Evolutionary conservation across 2,329 filamentous ascomycete species (phyloP), one percentile per base, ranked within the genome.

Genomic region (Fusarium illudens): DNA sequence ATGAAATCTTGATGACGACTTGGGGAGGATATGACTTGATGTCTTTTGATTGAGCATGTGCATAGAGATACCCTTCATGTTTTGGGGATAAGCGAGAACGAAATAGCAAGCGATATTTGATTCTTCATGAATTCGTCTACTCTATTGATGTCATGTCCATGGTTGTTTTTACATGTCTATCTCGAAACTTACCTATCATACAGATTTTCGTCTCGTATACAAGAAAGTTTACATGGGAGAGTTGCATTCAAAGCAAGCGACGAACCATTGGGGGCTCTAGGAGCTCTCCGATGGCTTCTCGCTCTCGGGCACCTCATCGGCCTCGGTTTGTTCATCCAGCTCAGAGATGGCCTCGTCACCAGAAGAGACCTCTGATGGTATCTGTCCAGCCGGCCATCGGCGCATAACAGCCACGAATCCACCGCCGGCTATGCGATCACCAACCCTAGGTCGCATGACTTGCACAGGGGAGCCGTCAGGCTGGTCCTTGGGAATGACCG

Each of bases 391-490:
- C 0, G 75, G 76, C 73, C 76, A 77, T 39, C 76, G 75, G 9
- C 79, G 76, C 50, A 79, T 71, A 6, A 82, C 75, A 19, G 77
- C 79, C 19, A 82, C 70, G 51, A 82, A 82, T 1, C 80, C 80
- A 22, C 80, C 80, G 0, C 80, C 80, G 0, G 74, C 77, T 25
- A 82, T 65, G 33, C 77, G 75, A 30, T 79, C 78, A 4, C 79
- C 80, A 5, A 82, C 80, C 67, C 77, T 80, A 27, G 80, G 80
- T 36, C 81, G 75, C 75, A 82, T 81, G 10, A 82, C 75, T 49
- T 80, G 76, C 4, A 80, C 80, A 30, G 71, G 62, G 30, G 72
- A 67, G 3, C 62, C 60, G 8, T 72, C 60, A 6, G 60, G 66
- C 3, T 62, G 65, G 7, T 68, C 72, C 64, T 67, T 78, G 5